phyloP scores from a whole-genome alignment of 345 rosid species.

The Raphanus raphanistrum region DNA sequence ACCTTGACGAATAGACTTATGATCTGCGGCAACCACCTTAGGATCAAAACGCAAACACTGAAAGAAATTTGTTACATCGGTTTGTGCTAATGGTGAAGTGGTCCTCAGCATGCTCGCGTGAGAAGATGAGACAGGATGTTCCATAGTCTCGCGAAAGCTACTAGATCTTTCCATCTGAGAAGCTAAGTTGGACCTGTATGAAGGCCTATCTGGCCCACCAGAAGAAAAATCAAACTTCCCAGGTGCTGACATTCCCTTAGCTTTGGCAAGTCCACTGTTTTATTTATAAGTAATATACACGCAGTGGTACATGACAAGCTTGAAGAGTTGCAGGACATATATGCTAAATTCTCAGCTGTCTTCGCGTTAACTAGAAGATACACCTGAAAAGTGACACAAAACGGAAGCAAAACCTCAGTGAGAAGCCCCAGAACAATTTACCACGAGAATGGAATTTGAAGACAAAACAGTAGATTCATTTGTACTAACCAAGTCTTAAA shows the following conservation, averaged over 20 bases:
- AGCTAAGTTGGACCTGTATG: constrained; percentile 77
- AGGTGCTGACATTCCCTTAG: constrained; percentile 75
- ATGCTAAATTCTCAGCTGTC: constrained; percentile 45
- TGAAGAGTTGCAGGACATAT: constrained; percentile 51
- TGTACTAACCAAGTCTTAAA: background rate
- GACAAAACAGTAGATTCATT: background rate
- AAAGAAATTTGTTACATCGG: constrained; percentile 70
- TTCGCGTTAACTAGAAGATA: constrained; percentile 12
- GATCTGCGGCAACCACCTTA: constrained; percentile 69
- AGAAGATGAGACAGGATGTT: constrained; percentile 67
- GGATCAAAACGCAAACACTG: constrained; percentile 75
- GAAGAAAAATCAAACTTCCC: constrained; percentile 86
- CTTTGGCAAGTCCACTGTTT: constrained; percentile 49
- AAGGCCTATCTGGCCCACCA: constrained; percentile 78
- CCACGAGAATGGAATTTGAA: constrained; percentile 1
- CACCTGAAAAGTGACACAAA: constrained; percentile 52
- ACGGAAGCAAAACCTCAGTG: constrained; percentile 21
- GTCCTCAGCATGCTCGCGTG: constrained; percentile 65
- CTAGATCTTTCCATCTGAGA: constrained; percentile 80
- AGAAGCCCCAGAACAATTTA: background rate
- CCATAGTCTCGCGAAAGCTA: constrained; percentile 81
- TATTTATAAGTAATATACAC: constrained; percentile 47
- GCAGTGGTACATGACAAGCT: constrained; percentile 72
- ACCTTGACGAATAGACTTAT: constrained; percentile 71
- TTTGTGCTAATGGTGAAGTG: constrained; percentile 59